phyloP scores from a whole-genome alignment of 2,329 filamentous ascomycete genomes.

The Pseudogymnoascus sp. region DNA sequence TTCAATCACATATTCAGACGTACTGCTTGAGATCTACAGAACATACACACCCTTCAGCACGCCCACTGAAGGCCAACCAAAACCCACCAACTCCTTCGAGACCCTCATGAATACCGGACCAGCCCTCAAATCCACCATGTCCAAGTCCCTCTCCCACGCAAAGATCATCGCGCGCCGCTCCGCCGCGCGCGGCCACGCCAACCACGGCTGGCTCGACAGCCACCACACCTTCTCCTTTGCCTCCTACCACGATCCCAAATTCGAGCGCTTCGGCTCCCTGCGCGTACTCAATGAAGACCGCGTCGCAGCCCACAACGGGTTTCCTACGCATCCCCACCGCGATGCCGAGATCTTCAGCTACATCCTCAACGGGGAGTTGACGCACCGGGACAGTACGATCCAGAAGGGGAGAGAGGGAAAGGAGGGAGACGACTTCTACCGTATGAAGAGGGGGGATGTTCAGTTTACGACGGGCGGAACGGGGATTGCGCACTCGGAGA shows the following conservation, averaged over 20 bases:
- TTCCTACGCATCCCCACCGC: constrained; percentile 76
- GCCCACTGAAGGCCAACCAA: not conserved
- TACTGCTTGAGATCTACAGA: constrained; percentile 12
- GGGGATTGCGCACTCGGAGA: constrained; percentile 71
- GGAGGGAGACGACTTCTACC: constrained; percentile 56
- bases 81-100: constrained; percentile 4
- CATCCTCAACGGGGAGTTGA: constrained; percentile 76
- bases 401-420: constrained; percentile 55
- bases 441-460: constrained; percentile 71
- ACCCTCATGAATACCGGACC: constrained; percentile 25
- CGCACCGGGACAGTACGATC: constrained; percentile 80
- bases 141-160: constrained; percentile 55
- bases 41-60: not conserved
- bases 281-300: constrained; percentile 87
- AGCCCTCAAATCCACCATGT: constrained; percentile 42
- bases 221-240: constrained; percentile 86
- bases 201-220: constrained; percentile 82
- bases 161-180: constrained; percentile 71
- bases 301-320: constrained; percentile 64
- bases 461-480: constrained; percentile 87
- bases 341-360: constrained; percentile 90
- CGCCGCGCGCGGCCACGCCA: constrained; percentile 61
- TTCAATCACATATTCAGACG: constrained; percentile 22
- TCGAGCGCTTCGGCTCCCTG: constrained; percentile 64
- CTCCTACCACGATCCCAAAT: constrained; percentile 49